Evolutionary conservation across 1,284 basidiomycete species (phyloP).

Genomic region (Dichomitus squalens): DNA sequence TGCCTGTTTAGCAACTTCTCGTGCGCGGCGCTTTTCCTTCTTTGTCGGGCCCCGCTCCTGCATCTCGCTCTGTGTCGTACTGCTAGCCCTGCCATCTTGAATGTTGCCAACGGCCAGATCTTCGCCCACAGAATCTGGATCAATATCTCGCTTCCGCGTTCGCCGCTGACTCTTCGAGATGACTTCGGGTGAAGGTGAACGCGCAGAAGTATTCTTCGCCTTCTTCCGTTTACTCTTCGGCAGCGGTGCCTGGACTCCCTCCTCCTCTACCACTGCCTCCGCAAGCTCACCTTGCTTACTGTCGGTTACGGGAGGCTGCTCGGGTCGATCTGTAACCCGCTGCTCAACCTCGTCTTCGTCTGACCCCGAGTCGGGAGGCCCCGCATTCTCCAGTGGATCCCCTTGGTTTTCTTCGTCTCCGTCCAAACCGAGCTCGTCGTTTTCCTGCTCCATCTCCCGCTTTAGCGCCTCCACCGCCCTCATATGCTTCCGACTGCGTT

Average conservation of each 20-base stretch:
- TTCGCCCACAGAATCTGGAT: not conserved
- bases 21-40: constrained; percentile 77
- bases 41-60: constrained; percentile 59
- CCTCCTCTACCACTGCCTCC: constrained; percentile 10
- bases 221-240: constrained; percentile 23
- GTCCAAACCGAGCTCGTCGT: constrained; percentile 58
- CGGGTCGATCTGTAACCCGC: not conserved
- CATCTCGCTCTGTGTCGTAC: not conserved
- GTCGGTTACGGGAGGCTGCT: not conserved
- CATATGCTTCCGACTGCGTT: constrained; percentile 94
- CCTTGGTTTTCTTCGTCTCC: constrained; percentile 26
- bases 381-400: constrained; percentile 10
- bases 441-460: constrained; percentile 77
- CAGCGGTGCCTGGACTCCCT: constrained; percentile 15
- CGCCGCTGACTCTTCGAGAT: constrained; percentile 23
- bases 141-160: constrained; percentile 5
- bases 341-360: not conserved
- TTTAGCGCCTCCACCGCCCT: constrained; percentile 82
- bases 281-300: not conserved
- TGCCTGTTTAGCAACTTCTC: constrained; percentile 76
- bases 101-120: not conserved
- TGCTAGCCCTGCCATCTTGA: not conserved
- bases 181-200: constrained; percentile 23
- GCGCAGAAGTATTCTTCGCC: constrained; percentile 26
- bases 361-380: not conserved